Percentiles rank a stretch among this genome's conserved stretches.
phyloP scores from a whole-genome alignment of 2,329 filamentous ascomycete genomes.

The Epichloe festucae region DNA sequence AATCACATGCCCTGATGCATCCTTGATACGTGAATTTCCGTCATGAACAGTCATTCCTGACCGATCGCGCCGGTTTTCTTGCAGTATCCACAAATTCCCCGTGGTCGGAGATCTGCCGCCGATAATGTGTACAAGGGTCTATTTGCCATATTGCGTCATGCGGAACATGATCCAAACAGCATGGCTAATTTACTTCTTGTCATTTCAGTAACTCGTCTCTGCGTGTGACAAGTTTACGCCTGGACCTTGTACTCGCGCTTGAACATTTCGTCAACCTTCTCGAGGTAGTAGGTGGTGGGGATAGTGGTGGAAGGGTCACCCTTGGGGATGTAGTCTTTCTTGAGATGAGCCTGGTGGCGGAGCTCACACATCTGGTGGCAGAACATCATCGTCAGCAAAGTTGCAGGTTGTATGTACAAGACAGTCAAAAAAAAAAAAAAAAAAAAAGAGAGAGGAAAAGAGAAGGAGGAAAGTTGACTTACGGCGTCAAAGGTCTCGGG shows the following conservation, averaged over 20 bases:
- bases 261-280: conserved; percentile 76
- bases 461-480: not conserved
- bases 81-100: not conserved
- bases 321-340: conserved; percentile 63
- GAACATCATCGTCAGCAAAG: conserved; percentile 6
- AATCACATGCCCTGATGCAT: conserved; percentile 4
- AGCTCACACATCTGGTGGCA: conserved; percentile 58
- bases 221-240: conserved; percentile 34
- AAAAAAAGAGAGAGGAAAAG: not conserved
- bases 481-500: conserved; percentile 65
- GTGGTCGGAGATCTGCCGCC: conserved; percentile 2
- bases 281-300: conserved; percentile 64
- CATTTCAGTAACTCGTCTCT: not conserved
- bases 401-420: not conserved
- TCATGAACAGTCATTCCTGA: conserved; percentile 2
- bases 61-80: not conserved
- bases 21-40: conserved; percentile 6
- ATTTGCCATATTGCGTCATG: not conserved
- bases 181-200: conserved; percentile 1
- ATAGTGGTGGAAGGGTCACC: conserved; percentile 55
- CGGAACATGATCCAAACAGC: conserved; percentile 2
- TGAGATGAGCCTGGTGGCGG: conserved; percentile 69
- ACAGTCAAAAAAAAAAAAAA: not conserved
- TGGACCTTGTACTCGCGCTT: conserved; percentile 66
- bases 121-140: conserved; percentile 2